A percentile compares a stretch with the other conserved stretches of the same genome.
phyloP scores from a whole-genome alignment of 345 rosid genomes.

The Mallotus nudiflorus region DNA sequence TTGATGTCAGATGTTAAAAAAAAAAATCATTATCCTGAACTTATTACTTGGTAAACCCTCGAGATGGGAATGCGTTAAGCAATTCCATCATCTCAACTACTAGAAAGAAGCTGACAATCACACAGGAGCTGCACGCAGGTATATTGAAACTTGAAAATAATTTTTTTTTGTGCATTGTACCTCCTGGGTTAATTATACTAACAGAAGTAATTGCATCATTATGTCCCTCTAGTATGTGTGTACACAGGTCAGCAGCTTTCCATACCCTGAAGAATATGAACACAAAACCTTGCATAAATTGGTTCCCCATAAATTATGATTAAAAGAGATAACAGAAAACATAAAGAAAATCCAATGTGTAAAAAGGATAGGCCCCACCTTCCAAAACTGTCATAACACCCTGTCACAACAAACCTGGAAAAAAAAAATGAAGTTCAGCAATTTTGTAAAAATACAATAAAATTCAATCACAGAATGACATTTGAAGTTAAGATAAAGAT shows the following conservation, averaged over 20 bases:
- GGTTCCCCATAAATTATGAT: neutral
- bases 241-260: slow-evolving; percentile 71
- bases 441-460: neutral
- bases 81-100: neutral
- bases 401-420: slow-evolving; percentile 87
- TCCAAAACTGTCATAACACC: slow-evolving; percentile 83
- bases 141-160: neutral
- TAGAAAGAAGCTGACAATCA: neutral
- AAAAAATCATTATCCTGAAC: neutral
- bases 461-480: neutral
- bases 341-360: neutral
- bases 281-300: neutral
- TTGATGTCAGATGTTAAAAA: neutral
- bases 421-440: slow-evolving; percentile 28
- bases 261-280: slow-evolving; percentile 52
- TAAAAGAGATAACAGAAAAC: neutral
- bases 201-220: slow-evolving; percentile 70
- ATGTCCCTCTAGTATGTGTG: slow-evolving; percentile 87
- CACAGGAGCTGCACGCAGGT: neutral
- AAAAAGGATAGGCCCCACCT: slow-evolving; percentile 39
- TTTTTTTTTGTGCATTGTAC: no score
- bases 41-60: neutral
- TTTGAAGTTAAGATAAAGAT: neutral
- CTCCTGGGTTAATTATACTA: slow-evolving; percentile 49
- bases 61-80: neutral